Percentiles rank a stretch among this genome's conserved stretches.
These are phyloP conservation scores for Pythium guiyangense DNA, from an alignment of 352 stramenopile genomes.

Conservation along the genomic window DNA sequence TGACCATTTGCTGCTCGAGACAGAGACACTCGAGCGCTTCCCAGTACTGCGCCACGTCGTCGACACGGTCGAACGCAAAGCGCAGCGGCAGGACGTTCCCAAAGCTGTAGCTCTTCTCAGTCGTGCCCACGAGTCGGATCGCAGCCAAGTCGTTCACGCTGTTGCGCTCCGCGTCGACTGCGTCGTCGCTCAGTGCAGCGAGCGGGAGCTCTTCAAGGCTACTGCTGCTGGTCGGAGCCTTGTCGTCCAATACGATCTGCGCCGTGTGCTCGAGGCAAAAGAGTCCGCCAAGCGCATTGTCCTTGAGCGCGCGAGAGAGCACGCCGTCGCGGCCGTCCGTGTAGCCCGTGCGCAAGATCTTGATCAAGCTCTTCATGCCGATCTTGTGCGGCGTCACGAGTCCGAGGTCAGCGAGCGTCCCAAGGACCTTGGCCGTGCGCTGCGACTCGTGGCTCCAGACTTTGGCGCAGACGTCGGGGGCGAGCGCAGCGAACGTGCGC, in stretches of 20 bases:
- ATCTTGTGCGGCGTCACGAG: constrained; percentile 77
- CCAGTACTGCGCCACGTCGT: constrained; percentile 68
- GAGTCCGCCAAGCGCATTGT: constrained; percentile 65
- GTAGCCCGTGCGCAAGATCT: constrained; percentile 65
- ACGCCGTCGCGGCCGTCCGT: constrained; percentile 63
- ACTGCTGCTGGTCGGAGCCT: constrained; percentile 3
- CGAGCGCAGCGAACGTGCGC: constrained; percentile 39
- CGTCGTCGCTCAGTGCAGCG: background rate
- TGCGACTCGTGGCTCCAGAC: constrained; percentile 70
- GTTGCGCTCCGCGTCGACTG: background rate
- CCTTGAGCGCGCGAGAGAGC: constrained; percentile 59
- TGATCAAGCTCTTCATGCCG: constrained; percentile 72
- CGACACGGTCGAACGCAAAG: constrained; percentile 34
- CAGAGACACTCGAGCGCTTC: constrained; percentile 76
- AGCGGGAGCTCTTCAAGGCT: background rate
- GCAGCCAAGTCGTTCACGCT: constrained; percentile 20
- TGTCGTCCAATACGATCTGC: constrained; percentile 51
- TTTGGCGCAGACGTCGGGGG: constrained; percentile 40
- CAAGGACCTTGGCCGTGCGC: constrained; percentile 66
- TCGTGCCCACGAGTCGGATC: constrained; percentile 58
- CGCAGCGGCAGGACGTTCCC: constrained; percentile 42
- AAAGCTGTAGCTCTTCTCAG: constrained; percentile 73
- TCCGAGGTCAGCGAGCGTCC: constrained; percentile 59
- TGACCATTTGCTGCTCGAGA: constrained; percentile 67
- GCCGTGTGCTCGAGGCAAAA: constrained; percentile 50